These are phyloP conservation scores for Vitis hybrid DNA, from an alignment of 177 flowering plant species.

Conservation along the genomic window DNA sequence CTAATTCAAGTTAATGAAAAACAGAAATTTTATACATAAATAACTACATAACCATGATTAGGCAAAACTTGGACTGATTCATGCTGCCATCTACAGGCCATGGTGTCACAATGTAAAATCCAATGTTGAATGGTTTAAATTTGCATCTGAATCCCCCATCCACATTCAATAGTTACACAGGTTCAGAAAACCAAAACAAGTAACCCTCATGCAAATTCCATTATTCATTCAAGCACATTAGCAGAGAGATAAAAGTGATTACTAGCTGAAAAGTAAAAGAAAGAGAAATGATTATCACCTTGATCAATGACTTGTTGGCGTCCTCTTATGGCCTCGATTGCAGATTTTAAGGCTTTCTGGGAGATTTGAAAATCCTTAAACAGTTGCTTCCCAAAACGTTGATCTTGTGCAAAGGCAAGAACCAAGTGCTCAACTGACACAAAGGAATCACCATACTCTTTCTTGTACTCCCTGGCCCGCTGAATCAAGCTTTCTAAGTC, in stretches of 20 bases:
- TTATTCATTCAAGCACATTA: no score
- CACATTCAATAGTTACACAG: neutral
- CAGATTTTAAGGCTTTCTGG: constrained; percentile 52
- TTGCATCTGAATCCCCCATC: neutral
- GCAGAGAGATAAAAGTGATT: no score
- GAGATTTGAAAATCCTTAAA: constrained; percentile 84
- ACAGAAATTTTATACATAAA: no score
- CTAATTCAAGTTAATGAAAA: no score
- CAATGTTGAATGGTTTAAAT: no score
- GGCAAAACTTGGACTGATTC: no score
- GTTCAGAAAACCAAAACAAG: no score
- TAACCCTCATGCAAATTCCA: no score
- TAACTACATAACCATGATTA: no score
- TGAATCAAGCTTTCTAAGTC: constrained; percentile 86
- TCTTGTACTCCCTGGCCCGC: constrained; percentile 79
- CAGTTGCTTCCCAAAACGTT: constrained; percentile 88
- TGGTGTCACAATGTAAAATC: no score
- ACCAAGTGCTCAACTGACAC: constrained; percentile 96
- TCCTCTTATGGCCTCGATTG: constrained; percentile 83
- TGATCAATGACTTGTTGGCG: constrained; percentile 88
- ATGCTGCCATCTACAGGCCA: no score
- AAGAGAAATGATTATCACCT: constrained; percentile 40
- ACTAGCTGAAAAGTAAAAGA: neutral
- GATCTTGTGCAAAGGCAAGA: constrained; percentile 75
- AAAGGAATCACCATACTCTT: constrained; percentile 88